phyloP scores from a whole-genome alignment of 2,329 filamentous ascomycete genomes.

The Fusarium sp. region DNA sequence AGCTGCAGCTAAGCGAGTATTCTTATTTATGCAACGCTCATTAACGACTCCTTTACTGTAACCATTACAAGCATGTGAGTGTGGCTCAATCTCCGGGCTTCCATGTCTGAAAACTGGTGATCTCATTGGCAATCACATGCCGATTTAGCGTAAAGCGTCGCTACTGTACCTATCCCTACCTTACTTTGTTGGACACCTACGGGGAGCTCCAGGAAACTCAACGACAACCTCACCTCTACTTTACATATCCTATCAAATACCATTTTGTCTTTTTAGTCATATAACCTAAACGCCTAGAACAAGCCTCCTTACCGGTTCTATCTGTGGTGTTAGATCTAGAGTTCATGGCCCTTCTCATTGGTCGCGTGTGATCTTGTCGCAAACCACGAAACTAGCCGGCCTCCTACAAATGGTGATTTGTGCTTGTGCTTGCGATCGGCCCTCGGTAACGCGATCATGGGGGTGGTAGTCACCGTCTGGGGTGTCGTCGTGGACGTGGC shows the following conservation, averaged over 20 bases:
- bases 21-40: not conserved
- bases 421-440: conserved; percentile 52
- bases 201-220: conserved; percentile 43
- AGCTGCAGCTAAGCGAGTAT: not conserved
- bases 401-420: conserved; percentile 47
- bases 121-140: conserved; percentile 52
- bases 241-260: conserved; percentile 32
- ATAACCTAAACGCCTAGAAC: conserved; percentile 9
- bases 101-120: conserved; percentile 39
- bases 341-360: conserved; percentile 39
- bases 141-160: conserved; percentile 36
- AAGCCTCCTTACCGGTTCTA: conserved; percentile 16
- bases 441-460: conserved; percentile 58
- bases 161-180: not conserved
- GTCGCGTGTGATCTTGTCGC: conserved; percentile 36
- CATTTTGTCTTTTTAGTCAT: not conserved
- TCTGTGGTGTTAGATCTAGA: conserved; percentile 20
- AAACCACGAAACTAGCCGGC: conserved; percentile 24
- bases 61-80: conserved; percentile 15
- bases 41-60: conserved; percentile 1
- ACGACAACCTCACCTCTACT: conserved; percentile 37
- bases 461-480: conserved; percentile 64
- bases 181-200: conserved; percentile 43
- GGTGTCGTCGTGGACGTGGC: conserved; percentile 72
- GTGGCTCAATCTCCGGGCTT: conserved; percentile 24